Evolutionary conservation across 208 protist genomes (phyloP).

Genomic region (Acanthamoeba lenticulata): DNA sequence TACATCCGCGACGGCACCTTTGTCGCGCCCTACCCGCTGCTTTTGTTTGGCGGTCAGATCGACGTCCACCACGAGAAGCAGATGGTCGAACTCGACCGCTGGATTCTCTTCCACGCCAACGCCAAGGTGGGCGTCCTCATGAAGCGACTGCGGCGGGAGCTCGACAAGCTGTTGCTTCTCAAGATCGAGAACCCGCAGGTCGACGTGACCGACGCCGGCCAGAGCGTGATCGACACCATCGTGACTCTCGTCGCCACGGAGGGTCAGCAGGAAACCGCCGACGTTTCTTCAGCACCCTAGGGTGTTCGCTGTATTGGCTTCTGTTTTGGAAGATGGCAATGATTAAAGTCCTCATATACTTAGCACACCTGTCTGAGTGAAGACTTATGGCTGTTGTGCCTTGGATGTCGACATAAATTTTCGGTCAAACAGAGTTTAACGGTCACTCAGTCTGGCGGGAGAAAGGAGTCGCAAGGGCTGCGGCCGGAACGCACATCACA

Average conservation of each 20-base stretch:
- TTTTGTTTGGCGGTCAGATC: conserved; percentile 91
- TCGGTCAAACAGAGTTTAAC: too few species aligned
- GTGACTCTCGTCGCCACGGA: conserved; percentile 23
- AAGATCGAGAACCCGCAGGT: conserved; percentile 40
- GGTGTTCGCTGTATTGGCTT: too few species aligned
- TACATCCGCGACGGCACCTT: conserved; percentile 93
- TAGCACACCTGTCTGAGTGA: too few species aligned
- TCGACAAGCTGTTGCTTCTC: conserved; percentile 77
- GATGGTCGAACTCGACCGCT: conserved; percentile 71
- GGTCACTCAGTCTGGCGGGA: too few species aligned
- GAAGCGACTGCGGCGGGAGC: conserved; percentile 73
- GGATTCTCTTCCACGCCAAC: conserved; percentile 69
- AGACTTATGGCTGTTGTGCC: too few species aligned
- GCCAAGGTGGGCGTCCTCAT: conserved; percentile 72
- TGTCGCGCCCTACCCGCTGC: conserved; percentile 91
- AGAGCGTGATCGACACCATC: conserved; percentile 45
- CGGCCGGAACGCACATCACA: too few species aligned
- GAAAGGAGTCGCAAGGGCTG: too few species aligned
- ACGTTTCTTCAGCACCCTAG: too few species aligned
- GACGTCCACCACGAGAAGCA: conserved; percentile 72
- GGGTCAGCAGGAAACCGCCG: background rate
- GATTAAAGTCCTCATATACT: too few species aligned
- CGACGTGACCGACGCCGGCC: background rate
- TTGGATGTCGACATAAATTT: too few species aligned
- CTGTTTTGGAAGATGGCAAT: too few species aligned